phyloP scores from a whole-genome alignment of 768 basidiomycete species.

The Suillus subluteus region DNA sequence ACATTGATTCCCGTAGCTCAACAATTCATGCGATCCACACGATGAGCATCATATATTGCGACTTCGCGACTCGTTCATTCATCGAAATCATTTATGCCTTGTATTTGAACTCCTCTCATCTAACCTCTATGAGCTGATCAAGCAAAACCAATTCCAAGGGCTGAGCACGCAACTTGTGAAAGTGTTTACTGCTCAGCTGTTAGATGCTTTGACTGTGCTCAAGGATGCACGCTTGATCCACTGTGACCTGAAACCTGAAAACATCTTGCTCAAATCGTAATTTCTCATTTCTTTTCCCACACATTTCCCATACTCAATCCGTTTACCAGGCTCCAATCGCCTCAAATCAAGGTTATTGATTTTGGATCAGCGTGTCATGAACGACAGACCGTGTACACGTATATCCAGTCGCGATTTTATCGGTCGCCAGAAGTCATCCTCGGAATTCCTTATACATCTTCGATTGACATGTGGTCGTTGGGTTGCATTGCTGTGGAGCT shows the following conservation, averaged over 20 bases:
- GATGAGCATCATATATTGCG: constrained; percentile 98
- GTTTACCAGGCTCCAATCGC: constrained; percentile 80
- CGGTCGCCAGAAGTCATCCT: constrained; percentile 96
- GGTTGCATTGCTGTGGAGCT: constrained; percentile 99
- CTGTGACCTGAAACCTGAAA: constrained; percentile 98
- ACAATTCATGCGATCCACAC: constrained; percentile 89
- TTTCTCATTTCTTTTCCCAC: constrained; percentile 13
- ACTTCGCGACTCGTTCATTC: constrained; percentile 94
- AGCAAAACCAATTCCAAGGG: constrained; percentile 99
- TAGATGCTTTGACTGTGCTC: constrained; percentile 90
- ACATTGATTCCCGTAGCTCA: constrained; percentile 61
- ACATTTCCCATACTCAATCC: constrained; percentile 9
- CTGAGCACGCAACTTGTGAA: constrained; percentile 96
- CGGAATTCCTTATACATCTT: constrained; percentile 90
- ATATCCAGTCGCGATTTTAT: constrained; percentile 99
- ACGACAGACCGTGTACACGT: constrained; percentile 99
- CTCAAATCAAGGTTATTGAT: constrained; percentile 98
- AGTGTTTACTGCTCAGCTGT: constrained; percentile 94
- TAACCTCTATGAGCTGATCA: constrained; percentile 98
- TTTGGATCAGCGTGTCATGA: constrained; percentile 99
- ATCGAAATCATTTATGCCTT: constrained; percentile 94
- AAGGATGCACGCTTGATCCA: constrained; percentile 97
- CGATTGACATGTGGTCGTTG: constrained; percentile 99
- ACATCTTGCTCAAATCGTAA: constrained; percentile 95
- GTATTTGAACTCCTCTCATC: constrained; percentile 97